Evolutionary conservation across 768 basidiomycete genomes (phyloP).

Genomic region (Lactifluus subvellereus): DNA sequence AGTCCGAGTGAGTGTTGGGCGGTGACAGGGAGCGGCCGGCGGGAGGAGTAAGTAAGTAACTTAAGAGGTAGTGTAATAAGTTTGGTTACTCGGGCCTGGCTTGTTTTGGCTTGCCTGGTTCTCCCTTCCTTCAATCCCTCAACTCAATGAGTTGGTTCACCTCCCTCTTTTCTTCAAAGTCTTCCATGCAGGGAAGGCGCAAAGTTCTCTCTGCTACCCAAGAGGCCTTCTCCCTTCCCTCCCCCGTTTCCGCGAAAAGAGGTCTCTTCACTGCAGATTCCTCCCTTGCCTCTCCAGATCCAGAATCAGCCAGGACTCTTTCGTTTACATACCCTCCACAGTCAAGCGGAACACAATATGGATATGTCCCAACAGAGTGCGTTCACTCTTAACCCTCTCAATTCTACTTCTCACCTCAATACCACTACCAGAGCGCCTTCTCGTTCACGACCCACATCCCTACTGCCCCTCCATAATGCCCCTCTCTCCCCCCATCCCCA

Average conservation of each 20-base stretch:
- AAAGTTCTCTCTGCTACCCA: slow-evolving; percentile 71
- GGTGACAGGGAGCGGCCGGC: no score
- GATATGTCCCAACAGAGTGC: slow-evolving; percentile 55
- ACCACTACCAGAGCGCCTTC: slow-evolving; percentile 34
- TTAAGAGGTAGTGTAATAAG: not conserved
- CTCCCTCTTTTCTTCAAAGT: slow-evolving; percentile 51
- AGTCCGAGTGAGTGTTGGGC: no score
- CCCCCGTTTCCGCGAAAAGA: slow-evolving; percentile 52
- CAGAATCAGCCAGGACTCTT: slow-evolving; percentile 41
- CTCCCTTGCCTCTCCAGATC: slow-evolving; percentile 41
- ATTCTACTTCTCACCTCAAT: slow-evolving; percentile 9
- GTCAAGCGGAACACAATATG: slow-evolving; percentile 47
- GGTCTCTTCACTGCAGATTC: slow-evolving; percentile 56
- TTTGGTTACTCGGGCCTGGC: not conserved
- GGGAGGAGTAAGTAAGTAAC: no score
- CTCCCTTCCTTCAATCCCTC: slow-evolving; percentile 4
- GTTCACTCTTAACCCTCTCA: slow-evolving; percentile 5
- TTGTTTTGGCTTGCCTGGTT: not conserved
- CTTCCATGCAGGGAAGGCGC: slow-evolving; percentile 43
- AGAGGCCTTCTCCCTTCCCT: slow-evolving; percentile 85
- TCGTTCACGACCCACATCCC: slow-evolving; percentile 43
- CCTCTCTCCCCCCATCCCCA: slow-evolving; percentile 34
- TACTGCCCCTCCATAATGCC: slow-evolving; percentile 66
- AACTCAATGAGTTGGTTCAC: slow-evolving; percentile 65
- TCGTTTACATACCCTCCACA: slow-evolving; percentile 78